These are phyloP conservation scores for Novymonas esmeraldas DNA, from an alignment of 208 protist genomes.

Conservation along the genomic window DNA sequence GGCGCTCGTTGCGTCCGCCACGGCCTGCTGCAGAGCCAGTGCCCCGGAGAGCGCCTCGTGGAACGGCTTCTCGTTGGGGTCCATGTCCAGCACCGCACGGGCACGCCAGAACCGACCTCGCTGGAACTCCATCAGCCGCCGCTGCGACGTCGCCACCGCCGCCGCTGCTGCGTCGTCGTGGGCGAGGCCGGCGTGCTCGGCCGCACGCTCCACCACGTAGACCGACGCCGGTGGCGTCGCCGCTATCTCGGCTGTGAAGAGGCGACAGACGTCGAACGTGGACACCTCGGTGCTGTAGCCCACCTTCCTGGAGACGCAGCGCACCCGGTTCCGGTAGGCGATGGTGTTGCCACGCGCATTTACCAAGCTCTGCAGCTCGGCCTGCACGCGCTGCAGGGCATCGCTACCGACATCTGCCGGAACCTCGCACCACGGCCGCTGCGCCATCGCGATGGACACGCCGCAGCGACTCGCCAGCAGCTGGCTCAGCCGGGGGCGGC, in stretches of 20 bases:
- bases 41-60: conserved; percentile 61
- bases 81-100: conserved; percentile 70
- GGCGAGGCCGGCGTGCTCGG: neutral
- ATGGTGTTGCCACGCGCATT: conserved; percentile 40
- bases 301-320: conserved; percentile 59
- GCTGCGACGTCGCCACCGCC: conserved; percentile 21
- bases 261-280: conserved; percentile 77
- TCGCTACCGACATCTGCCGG: conserved; percentile 51
- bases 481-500: conserved; percentile 69
- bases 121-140: conserved; percentile 56
- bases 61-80: conserved; percentile 76
- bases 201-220: conserved; percentile 31
- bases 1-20: conserved; percentile 70
- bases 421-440: conserved; percentile 81
- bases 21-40: conserved; percentile 55
- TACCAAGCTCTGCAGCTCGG: conserved; percentile 59
- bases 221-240: conserved; percentile 42
- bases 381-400: conserved; percentile 57
- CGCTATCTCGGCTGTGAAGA: conserved; percentile 71
- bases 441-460: conserved; percentile 67
- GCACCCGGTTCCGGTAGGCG: conserved; percentile 44
- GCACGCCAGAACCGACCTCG: conserved; percentile 84
- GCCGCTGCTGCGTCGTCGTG: conserved; percentile 23
- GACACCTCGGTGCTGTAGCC: conserved; percentile 85
- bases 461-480: conserved; percentile 84